Evolutionary conservation across 768 basidiomycete species (phyloP).

Genomic region (Mycena indigotica): DNA sequence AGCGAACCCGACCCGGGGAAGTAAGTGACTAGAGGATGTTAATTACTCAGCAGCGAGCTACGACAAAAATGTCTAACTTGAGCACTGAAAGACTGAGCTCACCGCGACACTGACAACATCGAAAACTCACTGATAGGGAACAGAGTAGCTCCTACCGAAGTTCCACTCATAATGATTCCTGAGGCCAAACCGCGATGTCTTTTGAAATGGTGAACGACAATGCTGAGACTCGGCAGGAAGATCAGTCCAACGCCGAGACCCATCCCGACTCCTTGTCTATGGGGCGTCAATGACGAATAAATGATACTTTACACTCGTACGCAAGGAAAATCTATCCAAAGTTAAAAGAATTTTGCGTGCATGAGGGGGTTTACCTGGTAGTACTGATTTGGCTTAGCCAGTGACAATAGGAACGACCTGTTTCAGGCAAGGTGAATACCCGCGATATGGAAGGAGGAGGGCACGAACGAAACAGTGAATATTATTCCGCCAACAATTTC

Average conservation of each 20-base stretch:
- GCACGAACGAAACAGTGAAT: constrained; percentile 23
- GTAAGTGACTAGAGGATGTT: constrained; percentile 20
- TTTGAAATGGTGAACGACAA: constrained; percentile 40
- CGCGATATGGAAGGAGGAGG: no score
- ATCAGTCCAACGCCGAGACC: constrained; percentile 43
- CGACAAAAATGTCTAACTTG: no score
- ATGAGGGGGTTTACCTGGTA: constrained; percentile 25
- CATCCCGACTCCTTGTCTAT: constrained; percentile 27
- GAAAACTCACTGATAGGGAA: constrained; percentile 10
- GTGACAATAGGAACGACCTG: constrained; percentile 43
- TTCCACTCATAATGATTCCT: constrained; percentile 45
- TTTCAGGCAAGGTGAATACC: no score
- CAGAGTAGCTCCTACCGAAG: constrained; percentile 10
- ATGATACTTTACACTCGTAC: neutral
- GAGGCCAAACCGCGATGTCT: constrained; percentile 43
- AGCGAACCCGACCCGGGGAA: constrained; percentile 29
- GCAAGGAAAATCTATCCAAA: constrained; percentile 3
- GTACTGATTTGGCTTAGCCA: constrained; percentile 39
- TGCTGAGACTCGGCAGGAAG: constrained; percentile 43
- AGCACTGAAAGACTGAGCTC: constrained; percentile 2
- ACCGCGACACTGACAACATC: neutral
- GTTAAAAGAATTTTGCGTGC: neutral
- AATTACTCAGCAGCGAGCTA: no score
- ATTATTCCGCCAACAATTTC: constrained; percentile 20
- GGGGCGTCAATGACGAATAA: neutral